These are phyloP conservation scores for Prunus fruticosa DNA, from an alignment of 306 rosid species.

Conservation along the genomic window DNA sequence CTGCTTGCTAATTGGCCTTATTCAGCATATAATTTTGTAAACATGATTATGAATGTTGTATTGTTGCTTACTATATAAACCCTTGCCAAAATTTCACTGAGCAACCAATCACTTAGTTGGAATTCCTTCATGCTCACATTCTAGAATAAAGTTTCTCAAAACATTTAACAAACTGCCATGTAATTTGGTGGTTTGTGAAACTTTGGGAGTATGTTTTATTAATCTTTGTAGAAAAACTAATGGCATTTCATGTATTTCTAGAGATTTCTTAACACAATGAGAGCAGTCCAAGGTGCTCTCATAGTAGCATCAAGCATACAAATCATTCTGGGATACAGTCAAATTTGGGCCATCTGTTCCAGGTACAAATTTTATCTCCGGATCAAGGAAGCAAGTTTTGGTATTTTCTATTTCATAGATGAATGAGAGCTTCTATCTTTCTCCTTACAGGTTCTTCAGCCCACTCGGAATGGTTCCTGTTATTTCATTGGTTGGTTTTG, in stretches of 20 bases:
- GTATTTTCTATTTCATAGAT: neutral
- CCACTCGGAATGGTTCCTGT: slow-evolving; percentile 99
- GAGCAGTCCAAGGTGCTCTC: slow-evolving; percentile 93
- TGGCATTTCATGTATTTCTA: slow-evolving; percentile 28
- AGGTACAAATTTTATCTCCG: slow-evolving; percentile 40
- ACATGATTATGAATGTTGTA: neutral
- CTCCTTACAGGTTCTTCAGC: slow-evolving; percentile 76
- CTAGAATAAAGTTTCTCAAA: neutral
- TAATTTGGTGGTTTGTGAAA: neutral
- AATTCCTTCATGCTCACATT: neutral
- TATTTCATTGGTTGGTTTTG: slow-evolving; percentile 90
- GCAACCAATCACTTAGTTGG: neutral
- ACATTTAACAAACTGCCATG: neutral
- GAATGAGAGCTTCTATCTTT: slow-evolving; percentile 4
- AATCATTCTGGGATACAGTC: slow-evolving; percentile 92
- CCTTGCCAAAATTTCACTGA: neutral
- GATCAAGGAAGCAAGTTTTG: slow-evolving; percentile 1
- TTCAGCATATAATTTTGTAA: neutral
- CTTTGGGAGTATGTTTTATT: neutral
- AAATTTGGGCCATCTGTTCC: slow-evolving; percentile 95
- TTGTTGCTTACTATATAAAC: neutral
- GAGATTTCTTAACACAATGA: slow-evolving; percentile 90
- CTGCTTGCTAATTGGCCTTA: neutral
- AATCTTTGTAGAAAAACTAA: slow-evolving; percentile 9
- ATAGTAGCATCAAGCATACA: slow-evolving; percentile 93